Percentiles rank a stretch among this genome's conserved stretches.
phyloP scores from a whole-genome alignment of 1,284 basidiomycete genomes.

The Ganoderma lucidum region DNA sequence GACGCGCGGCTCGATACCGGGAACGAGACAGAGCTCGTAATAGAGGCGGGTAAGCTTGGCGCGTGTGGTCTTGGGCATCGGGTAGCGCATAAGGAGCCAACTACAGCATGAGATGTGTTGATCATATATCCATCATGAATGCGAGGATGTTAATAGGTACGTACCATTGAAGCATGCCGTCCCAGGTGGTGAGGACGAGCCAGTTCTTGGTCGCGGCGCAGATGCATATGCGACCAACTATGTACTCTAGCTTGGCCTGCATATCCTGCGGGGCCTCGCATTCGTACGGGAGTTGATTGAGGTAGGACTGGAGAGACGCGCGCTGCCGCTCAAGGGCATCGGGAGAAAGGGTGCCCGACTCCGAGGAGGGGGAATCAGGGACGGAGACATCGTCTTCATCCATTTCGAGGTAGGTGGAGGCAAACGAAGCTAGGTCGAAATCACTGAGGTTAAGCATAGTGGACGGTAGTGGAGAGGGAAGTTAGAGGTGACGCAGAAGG shows the following conservation, averaged over 20 bases:
- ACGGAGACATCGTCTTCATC: slow-evolving; percentile 61
- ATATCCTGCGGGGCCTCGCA: slow-evolving; percentile 83
- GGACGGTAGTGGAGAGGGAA: slow-evolving; percentile 20
- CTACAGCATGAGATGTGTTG: slow-evolving; percentile 47
- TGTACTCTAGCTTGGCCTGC: slow-evolving; percentile 76
- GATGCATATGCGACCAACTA: slow-evolving; percentile 76
- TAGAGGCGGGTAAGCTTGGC: slow-evolving; percentile 84
- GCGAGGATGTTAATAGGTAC: slow-evolving; percentile 38
- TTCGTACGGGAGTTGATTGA: slow-evolving; percentile 78
- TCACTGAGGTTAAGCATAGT: slow-evolving; percentile 15
- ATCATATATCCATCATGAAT: slow-evolving; percentile 23
- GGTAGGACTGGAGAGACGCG: slow-evolving; percentile 66
- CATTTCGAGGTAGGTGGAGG: slow-evolving; percentile 42
- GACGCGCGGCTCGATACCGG: slow-evolving; percentile 78
- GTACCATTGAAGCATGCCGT: slow-evolving; percentile 77
- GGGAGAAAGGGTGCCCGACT: slow-evolving; percentile 40
- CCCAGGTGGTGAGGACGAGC: slow-evolving; percentile 75
- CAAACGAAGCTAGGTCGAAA: slow-evolving; percentile 20
- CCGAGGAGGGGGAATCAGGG: slow-evolving; percentile 50
- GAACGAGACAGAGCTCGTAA: slow-evolving; percentile 80
- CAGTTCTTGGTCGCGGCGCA: slow-evolving; percentile 83
- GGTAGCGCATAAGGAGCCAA: slow-evolving; percentile 87
- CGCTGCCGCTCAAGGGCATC: slow-evolving; percentile 59
- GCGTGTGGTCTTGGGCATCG: slow-evolving; percentile 75
- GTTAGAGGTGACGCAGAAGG: background rate